These are phyloP conservation scores for Geoglossum cookeanum DNA, from an alignment of 2,329 filamentous ascomycete genomes.

Conservation along the genomic window DNA sequence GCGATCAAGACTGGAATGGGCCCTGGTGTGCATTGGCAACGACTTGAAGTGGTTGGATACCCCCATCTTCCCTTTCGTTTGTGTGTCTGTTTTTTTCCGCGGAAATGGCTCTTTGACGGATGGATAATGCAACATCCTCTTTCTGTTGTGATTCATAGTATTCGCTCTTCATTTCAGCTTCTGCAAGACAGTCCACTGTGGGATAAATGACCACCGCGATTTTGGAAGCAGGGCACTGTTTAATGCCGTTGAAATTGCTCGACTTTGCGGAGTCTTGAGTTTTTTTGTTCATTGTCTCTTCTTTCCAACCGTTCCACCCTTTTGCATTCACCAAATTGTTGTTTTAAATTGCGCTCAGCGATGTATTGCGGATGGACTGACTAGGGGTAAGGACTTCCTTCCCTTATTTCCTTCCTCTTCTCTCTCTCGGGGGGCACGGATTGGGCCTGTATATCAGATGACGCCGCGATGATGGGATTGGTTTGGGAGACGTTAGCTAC, in stretches of 20 bases:
- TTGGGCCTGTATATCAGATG: slow-evolving; percentile 2
- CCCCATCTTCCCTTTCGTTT: neutral
- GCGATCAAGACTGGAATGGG: slow-evolving; percentile 1
- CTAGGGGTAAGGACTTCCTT: neutral
- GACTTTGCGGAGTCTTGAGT: neutral
- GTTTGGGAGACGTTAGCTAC: neutral
- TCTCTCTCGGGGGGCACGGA: neutral
- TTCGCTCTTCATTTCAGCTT: neutral
- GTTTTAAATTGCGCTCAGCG: neutral
- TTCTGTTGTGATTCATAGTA: neutral
- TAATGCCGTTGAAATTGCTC: neutral
- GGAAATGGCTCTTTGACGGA: neutral
- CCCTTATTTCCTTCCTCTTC: neutral
- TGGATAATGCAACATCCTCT: neutral
- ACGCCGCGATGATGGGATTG: neutral
- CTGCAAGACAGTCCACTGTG: neutral
- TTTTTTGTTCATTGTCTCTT: neutral
- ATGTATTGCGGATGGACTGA: neutral
- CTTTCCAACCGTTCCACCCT: neutral
- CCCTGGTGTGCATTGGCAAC: slow-evolving; percentile 1
- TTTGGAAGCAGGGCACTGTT: neutral
- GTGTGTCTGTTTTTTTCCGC: neutral
- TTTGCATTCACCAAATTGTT: neutral
- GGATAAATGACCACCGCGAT: neutral
- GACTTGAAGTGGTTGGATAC: slow-evolving; percentile 1